Percentiles rank a stretch among this genome's conserved stretches.
These are phyloP conservation scores for Nothophaeocryptopus gaeumannii DNA, from an alignment of 2,329 filamentous ascomycete genomes.

Conservation along the genomic window DNA sequence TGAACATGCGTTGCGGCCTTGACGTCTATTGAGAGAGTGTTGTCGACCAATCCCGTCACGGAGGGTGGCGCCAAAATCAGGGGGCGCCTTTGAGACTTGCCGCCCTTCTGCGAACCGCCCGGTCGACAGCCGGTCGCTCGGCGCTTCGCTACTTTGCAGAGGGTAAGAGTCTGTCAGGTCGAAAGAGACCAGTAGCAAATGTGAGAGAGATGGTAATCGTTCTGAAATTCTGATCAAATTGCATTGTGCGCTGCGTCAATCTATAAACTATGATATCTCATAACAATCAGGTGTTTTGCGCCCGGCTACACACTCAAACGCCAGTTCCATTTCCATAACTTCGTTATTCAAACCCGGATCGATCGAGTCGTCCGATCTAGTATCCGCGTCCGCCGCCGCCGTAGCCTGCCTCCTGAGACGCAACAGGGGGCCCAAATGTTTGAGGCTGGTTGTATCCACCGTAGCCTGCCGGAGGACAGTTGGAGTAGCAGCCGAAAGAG, in stretches of 20 bases:
- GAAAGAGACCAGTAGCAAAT: too few relatives aligned
- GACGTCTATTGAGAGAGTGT: too few relatives aligned
- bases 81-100: too few relatives aligned
- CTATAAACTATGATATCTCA: conserved; percentile 3
- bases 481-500: conserved; percentile 21
- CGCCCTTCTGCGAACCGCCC: too few relatives aligned
- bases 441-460: conserved; percentile 11
- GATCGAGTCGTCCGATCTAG: background rate
- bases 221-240: too few relatives aligned
- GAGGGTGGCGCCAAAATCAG: too few relatives aligned
- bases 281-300: background rate
- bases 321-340: background rate
- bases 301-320: conserved; percentile 1
- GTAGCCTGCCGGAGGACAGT: conserved; percentile 16
- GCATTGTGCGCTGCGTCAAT: background rate
- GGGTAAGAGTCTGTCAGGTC: too few relatives aligned
- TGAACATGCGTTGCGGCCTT: too few relatives aligned
- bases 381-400: background rate
- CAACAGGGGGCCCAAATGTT: conserved; percentile 18
- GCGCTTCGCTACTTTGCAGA: too few relatives aligned
- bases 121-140: too few relatives aligned
- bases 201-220: too few relatives aligned
- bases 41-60: too few relatives aligned
- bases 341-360: background rate
- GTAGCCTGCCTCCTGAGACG: background rate